Base-by-base conservation (phyloP, 140 eudicot species). In the Ambrosia hybrid region DNA sequence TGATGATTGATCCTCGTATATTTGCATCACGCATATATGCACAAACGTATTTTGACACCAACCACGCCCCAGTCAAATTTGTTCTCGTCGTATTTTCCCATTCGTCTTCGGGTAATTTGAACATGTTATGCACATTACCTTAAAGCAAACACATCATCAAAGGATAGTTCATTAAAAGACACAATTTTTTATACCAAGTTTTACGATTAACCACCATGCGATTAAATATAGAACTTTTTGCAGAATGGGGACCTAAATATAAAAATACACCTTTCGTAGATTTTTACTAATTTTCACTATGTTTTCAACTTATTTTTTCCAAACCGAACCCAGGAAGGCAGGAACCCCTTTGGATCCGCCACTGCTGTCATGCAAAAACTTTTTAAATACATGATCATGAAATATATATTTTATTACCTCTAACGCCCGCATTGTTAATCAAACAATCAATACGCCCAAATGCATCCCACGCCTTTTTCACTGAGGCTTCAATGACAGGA, bases 381-480 rank as follows among this genome's bases (percentile, higher is more conserved):
- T 21, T 21, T 21, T 21, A 39, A 3, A 39, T 39, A 4, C 5
- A 39, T 39, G 5, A 0, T 3, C 6, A 39, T 39, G 1, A 3
- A 39, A 3, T 3, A 3, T 39, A 6, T 39, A 39, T 52, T 17
- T 46, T 17, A 17, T 71, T 68, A 68, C 81, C 81, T 76, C 81
- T 76, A 59, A 76, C 81, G 3, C 81, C 76, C 0, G 81, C 76
- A 67, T 91, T 88, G 52, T 91, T 87, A 57, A 91, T 71, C 51
- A 91, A 51, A 17, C 74, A 81, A 80, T 87, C 88, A 5, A 87
- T 82, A 0, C 62, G 68, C 5, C 95, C 92, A 21, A 51, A 87
- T 1, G 90, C 88, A 4, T 78, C 78, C 95, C 95, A 87, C 10
- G 88, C 89, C 65, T 63, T 82, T 21, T 71, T 58, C 15, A 91